Conservation (phyloP, 306 rosid genomes). For the Prinsepia uniflora region DNA sequence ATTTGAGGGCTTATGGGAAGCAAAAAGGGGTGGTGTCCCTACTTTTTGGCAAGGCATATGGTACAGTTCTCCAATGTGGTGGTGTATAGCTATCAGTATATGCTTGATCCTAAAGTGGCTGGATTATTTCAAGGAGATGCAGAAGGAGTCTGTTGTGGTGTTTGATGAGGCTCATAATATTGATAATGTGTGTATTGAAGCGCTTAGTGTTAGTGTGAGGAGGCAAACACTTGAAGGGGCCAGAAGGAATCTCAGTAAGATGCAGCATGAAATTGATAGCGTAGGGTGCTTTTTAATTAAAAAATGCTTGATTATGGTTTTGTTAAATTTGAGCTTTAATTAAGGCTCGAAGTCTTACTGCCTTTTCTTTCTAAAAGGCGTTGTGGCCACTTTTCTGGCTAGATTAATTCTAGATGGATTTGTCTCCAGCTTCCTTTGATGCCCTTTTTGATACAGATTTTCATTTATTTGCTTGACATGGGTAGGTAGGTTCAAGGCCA, state of each 20-base stretch:
- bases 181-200: constrained; percentile 94
- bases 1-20: constrained; percentile 71
- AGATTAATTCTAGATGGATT: neutral
- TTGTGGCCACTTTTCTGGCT: neutral
- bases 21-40: constrained; percentile 93
- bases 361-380: neutral
- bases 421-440: constrained; percentile 17
- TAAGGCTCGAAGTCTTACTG: neutral
- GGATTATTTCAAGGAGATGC: constrained; percentile 89
- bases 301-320: constrained; percentile 1
- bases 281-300: constrained; percentile 38
- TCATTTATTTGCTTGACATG: constrained; percentile 54
- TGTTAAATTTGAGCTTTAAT: neutral
- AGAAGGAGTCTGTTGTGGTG: constrained; percentile 88
- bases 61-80: constrained; percentile 90
- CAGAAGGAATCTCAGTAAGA: constrained; percentile 73
- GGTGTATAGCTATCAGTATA: constrained; percentile 88
- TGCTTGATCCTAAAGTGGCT: constrained; percentile 96
- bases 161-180: constrained; percentile 97
- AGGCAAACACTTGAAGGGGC: constrained; percentile 97
- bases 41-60: constrained; percentile 90
- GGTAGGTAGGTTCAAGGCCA: constrained; percentile 99
- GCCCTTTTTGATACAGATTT: constrained; percentile 36
- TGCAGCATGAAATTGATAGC: constrained; percentile 85
- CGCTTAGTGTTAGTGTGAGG: constrained; percentile 95